These are phyloP conservation scores for Lipomyces starkeyi DNA, from an alignment of 805 yeast species.

Conservation along the genomic window DNA sequence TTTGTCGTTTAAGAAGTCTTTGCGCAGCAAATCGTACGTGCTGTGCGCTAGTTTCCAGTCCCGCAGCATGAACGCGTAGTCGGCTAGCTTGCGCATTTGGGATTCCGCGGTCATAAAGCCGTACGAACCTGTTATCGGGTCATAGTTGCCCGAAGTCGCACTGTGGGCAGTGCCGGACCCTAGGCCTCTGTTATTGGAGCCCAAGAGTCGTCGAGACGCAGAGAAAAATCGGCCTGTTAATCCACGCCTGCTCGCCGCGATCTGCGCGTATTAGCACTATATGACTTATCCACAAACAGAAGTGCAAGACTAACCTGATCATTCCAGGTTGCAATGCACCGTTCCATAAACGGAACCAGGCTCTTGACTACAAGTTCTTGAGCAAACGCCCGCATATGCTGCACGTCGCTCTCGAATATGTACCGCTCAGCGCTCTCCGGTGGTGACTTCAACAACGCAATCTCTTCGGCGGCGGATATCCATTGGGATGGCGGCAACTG, in stretches of 20 bases:
- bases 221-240: slow-evolving; percentile 74
- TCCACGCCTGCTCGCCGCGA: slow-evolving; percentile 58
- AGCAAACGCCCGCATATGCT: slow-evolving; percentile 50
- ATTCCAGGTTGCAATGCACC: slow-evolving; percentile 80
- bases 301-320: slow-evolving; percentile 67
- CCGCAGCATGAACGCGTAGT: slow-evolving; percentile 88
- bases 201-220: slow-evolving; percentile 66
- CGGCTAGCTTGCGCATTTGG: slow-evolving; percentile 80
- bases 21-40: slow-evolving; percentile 79
- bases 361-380: slow-evolving; percentile 56
- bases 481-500: slow-evolving; percentile 45
- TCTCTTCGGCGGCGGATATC: slow-evolving; percentile 56
- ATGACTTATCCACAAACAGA: not conserved
- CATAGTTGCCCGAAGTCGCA: slow-evolving; percentile 50
- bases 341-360: slow-evolving; percentile 84
- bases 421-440: slow-evolving; percentile 29
- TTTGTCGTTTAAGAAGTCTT: slow-evolving; percentile 76
- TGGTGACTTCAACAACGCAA: slow-evolving; percentile 36
- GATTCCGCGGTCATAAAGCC: slow-evolving; percentile 70
- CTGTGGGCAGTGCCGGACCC: slow-evolving; percentile 37
- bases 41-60: slow-evolving; percentile 85
- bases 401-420: slow-evolving; percentile 46
- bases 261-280: slow-evolving; percentile 7
- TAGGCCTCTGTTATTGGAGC: slow-evolving; percentile 42
- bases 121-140: slow-evolving; percentile 62